Evolutionary conservation across 2,329 filamentous ascomycete species (phyloP).

Genomic region (Penicillium sp.): DNA sequence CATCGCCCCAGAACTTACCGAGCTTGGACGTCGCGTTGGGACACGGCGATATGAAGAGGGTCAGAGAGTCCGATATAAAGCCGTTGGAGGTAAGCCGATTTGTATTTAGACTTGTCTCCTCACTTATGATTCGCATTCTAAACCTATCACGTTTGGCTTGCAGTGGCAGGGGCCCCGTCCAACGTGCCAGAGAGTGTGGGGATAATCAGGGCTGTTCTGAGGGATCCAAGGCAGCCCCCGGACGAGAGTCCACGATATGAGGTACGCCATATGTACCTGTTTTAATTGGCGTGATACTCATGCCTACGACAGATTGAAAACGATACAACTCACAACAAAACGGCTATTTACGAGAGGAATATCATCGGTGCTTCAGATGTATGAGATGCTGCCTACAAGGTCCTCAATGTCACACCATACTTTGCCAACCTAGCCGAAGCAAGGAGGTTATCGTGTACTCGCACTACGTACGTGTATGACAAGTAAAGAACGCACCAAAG

Average conservation of each 20-base stretch:
- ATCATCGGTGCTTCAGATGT: not conserved
- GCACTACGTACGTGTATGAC: too few relatives aligned
- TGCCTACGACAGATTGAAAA: not conserved
- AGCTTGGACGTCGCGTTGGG: not conserved
- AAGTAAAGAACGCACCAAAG: too few relatives aligned
- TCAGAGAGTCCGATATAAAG: not conserved
- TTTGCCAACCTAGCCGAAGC: too few relatives aligned
- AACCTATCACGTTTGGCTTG: too few relatives aligned
- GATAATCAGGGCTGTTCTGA: not conserved
- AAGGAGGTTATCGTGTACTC: too few relatives aligned
- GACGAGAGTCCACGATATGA: not conserved
- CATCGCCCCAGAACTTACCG: not conserved
- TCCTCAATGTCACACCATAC: too few relatives aligned
- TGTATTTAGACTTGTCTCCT: too few relatives aligned
- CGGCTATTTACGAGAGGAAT: not conserved
- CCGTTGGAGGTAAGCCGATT: not conserved
- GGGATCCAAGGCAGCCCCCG: not conserved
- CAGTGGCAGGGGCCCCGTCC: not conserved
- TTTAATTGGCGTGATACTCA: too few relatives aligned
- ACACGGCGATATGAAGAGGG: not conserved
- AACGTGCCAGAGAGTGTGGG: not conserved
- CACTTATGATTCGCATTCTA: too few relatives aligned
- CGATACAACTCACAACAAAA: not conserved
- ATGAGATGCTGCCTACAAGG: not conserved
- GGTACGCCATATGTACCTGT: too few relatives aligned